These are phyloP conservation scores for Metschnikowia lachancei DNA, from an alignment of 805 yeast species.

Conservation along the genomic window DNA sequence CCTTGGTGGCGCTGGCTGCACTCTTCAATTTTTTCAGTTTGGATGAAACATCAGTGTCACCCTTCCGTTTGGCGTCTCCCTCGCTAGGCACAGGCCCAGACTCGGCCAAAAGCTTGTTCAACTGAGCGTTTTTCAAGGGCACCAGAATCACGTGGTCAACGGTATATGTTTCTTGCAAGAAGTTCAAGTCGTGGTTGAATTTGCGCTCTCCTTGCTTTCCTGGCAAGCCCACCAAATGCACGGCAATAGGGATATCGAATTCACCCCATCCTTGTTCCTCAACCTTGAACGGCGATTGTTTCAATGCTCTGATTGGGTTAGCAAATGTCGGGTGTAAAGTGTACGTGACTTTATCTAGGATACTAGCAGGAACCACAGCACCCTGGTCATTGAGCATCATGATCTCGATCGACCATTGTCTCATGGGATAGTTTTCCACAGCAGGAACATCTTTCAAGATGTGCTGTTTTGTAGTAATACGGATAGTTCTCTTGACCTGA, in stretches of 20 bases:
- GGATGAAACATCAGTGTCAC: constrained; percentile 24
- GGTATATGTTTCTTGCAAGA: constrained; percentile 69
- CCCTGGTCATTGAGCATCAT: constrained; percentile 75
- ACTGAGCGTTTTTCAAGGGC: constrained; percentile 68
- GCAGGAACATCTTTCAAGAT: constrained; percentile 77
- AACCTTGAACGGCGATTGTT: constrained; percentile 79
- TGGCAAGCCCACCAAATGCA: constrained; percentile 55
- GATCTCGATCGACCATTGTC: constrained; percentile 86
- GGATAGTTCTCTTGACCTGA: constrained; percentile 77
- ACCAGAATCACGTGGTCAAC: constrained; percentile 75
- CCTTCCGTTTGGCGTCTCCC: constrained; percentile 38
- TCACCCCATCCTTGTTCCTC: constrained; percentile 99
- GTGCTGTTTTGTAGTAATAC: constrained; percentile 84
- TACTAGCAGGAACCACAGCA: constrained; percentile 76
- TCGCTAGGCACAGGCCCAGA: constrained; percentile 73
- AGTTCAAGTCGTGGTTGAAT: constrained; percentile 85
- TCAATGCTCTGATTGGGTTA: constrained; percentile 79
- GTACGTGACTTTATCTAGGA: constrained; percentile 90
- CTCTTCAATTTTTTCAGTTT: constrained; percentile 54
- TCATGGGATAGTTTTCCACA: constrained; percentile 89
- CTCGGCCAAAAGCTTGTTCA: constrained; percentile 71
- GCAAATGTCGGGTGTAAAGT: constrained; percentile 92
- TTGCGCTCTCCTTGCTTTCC: constrained; percentile 90
- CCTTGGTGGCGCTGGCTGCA: constrained; percentile 55
- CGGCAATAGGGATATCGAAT: constrained; percentile 79